Evolutionary conservation across 345 rosid genomes (phyloP).

Genomic region (Eucalyptus grandis): DNA sequence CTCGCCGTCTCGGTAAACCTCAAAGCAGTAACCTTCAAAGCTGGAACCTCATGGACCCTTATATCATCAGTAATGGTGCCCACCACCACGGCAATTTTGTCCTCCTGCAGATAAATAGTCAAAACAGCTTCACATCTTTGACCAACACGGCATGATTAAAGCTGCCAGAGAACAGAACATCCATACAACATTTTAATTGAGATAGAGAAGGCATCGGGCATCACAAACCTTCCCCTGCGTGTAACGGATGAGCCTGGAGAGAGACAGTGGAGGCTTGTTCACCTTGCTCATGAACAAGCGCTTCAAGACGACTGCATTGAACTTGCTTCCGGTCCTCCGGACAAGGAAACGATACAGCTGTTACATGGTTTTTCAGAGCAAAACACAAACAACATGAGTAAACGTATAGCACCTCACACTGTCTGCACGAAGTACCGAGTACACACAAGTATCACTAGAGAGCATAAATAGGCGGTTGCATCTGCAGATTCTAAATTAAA

Average conservation of each 20-base stretch:
- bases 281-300: slow-evolving; percentile 71
- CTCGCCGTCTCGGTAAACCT: slow-evolving; percentile 86
- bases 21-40: slow-evolving; percentile 71
- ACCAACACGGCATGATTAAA: not conserved
- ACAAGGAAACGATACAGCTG: slow-evolving; percentile 65
- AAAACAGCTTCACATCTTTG: not conserved
- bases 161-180: not conserved
- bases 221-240: slow-evolving; percentile 46
- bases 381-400: not conserved
- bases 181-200: not conserved
- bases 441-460: not conserved
- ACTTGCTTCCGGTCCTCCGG: slow-evolving; percentile 63
- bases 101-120: slow-evolving; percentile 24
- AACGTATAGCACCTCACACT: not conserved
- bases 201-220: not conserved
- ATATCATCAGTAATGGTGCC: slow-evolving; percentile 83
- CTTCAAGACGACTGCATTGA: slow-evolving; percentile 66
- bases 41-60: slow-evolving; percentile 72
- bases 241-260: slow-evolving; percentile 37
- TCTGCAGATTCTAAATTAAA: not conserved
- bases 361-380: not conserved
- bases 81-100: slow-evolving; percentile 66
- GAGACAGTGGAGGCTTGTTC: slow-evolving; percentile 57
- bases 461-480: not conserved
- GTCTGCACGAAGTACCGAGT: not conserved